Evolutionary conservation across 371 early-diverging fungal species (phyloP).

Genomic region (Mortierella sp.): DNA sequence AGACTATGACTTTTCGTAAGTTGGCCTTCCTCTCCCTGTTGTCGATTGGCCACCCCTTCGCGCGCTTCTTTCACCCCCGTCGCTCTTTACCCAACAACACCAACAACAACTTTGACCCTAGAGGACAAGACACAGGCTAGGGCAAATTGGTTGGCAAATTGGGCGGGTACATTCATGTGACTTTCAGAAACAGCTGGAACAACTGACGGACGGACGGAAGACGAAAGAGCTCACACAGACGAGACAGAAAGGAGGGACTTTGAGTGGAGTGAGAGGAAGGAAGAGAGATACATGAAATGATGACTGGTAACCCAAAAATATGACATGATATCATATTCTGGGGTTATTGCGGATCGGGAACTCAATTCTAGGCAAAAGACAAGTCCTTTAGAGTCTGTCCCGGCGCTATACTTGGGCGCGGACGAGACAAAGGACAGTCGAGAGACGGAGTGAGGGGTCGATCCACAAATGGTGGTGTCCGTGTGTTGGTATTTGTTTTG

Average conservation of each 20-base stretch:
- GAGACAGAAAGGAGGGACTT: neutral
- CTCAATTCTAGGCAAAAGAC: slow-evolving; percentile 22
- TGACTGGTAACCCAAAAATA: neutral
- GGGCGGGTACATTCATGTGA: slow-evolving; percentile 19
- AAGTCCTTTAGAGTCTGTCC: neutral
- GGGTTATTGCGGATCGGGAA: slow-evolving; percentile 38
- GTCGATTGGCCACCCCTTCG: neutral
- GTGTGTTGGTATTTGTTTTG: neutral
- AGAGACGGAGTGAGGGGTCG: neutral
- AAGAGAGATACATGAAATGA: slow-evolving; percentile 22
- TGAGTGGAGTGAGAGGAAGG: slow-evolving; percentile 6
- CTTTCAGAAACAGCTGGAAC: slow-evolving; percentile 29
- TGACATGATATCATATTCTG: slow-evolving; percentile 23
- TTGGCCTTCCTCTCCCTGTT: neutral
- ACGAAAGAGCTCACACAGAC: neutral
- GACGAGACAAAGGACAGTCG: neutral
- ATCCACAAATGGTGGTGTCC: slow-evolving; percentile 8
- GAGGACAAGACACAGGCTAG: neutral
- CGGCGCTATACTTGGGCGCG: neutral
- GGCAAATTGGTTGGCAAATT: slow-evolving; percentile 2
- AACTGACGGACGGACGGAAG: neutral
- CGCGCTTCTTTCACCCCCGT: neutral
- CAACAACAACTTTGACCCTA: neutral
- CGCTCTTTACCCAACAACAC: neutral
- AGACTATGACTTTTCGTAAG: slow-evolving; percentile 91